These are phyloP conservation scores for Cymbopogon flexuosus DNA, from an alignment of 202 grass and related monocot genomes.

Conservation along the genomic window DNA sequence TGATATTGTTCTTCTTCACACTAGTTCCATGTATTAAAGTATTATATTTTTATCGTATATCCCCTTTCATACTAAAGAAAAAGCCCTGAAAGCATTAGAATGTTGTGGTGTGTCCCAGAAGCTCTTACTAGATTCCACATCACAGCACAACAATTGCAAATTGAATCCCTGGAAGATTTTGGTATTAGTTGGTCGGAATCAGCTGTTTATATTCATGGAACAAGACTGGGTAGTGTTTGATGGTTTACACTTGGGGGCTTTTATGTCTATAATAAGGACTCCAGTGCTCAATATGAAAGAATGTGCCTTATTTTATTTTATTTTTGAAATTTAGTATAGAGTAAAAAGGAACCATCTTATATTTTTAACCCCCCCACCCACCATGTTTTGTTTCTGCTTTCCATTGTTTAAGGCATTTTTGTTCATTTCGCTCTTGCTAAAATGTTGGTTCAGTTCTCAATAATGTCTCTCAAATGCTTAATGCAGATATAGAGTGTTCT, in stretches of 20 bases:
- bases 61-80: constrained; percentile 3
- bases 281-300: not conserved
- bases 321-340: too few relatives aligned
- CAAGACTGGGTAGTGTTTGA: not conserved
- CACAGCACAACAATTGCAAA: not conserved
- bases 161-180: not conserved
- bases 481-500: constrained; percentile 21
- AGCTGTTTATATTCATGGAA: not conserved
- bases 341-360: too few relatives aligned
- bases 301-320: not conserved
- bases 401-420: not conserved
- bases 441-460: not conserved
- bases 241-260: not conserved
- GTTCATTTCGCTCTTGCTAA: not conserved
- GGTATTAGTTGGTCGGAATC: not conserved
- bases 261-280: constrained; percentile 4
- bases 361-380: too few relatives aligned
- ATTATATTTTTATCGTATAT: constrained; percentile 6
- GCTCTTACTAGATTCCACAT: not conserved
- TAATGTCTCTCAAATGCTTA: not conserved
- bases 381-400: not conserved
- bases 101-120: not conserved
- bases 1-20: not conserved
- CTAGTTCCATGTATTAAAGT: constrained; percentile 7
- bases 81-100: not conserved